phyloP scores from a whole-genome alignment of 2,329 filamentous ascomycete species.

The Didymella exigua region DNA sequence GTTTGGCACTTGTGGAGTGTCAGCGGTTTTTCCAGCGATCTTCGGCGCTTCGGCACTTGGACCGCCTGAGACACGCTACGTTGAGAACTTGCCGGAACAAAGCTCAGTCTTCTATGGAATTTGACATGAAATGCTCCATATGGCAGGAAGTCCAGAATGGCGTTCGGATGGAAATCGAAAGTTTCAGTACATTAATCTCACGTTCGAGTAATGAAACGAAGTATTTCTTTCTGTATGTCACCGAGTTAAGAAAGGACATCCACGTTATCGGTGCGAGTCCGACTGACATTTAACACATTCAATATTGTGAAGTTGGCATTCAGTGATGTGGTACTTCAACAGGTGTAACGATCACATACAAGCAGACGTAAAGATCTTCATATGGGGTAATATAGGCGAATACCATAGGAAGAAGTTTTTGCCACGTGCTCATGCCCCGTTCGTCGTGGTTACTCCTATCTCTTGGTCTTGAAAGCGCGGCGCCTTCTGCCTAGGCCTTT shows the following conservation, averaged over 20 bases:
- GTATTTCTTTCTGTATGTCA: too few relatives aligned
- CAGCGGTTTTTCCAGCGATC: slow-evolving; percentile 12
- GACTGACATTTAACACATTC: too few relatives aligned
- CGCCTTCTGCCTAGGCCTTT: neutral
- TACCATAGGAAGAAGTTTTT: too few relatives aligned
- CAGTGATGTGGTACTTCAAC: too few relatives aligned
- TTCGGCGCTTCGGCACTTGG: slow-evolving; percentile 6
- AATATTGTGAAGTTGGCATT: too few relatives aligned
- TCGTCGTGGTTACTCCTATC: neutral
- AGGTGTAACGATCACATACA: too few relatives aligned
- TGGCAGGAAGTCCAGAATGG: neutral
- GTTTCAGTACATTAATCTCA: neutral
- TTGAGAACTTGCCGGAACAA: slow-evolving; percentile 14
- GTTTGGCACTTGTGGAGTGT: slow-evolving; percentile 6
- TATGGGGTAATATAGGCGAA: too few relatives aligned
- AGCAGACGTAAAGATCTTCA: too few relatives aligned
- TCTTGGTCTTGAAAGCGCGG: neutral
- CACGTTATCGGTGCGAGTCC: too few relatives aligned
- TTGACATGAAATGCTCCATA: neutral
- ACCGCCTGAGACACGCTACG: neutral
- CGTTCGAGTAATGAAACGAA: too few relatives aligned
- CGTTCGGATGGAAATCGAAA: neutral
- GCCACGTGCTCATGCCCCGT: too few relatives aligned
- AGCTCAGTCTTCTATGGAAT: slow-evolving; percentile 8
- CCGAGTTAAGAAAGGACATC: too few relatives aligned